Percentiles rank a stretch among this genome's conserved stretches.
phyloP scores from a whole-genome alignment of 2,329 filamentous ascomycete species.

The Monascus ruber region DNA sequence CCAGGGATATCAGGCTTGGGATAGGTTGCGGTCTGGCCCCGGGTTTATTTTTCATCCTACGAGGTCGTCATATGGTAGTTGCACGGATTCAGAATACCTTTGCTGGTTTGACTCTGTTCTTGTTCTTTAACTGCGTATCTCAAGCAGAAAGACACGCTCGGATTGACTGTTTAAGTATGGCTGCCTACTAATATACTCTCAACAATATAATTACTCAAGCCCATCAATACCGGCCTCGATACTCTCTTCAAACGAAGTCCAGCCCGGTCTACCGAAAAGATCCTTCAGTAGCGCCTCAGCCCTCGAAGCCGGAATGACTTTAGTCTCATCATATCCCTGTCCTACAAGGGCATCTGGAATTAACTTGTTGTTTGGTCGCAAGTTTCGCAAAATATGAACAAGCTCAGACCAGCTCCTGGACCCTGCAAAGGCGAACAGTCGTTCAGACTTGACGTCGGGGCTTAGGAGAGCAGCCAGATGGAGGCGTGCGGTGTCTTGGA shows the following conservation, averaged over 20 bases:
- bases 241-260: slow-evolving; percentile 3
- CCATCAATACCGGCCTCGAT: neutral
- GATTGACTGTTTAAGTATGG: no score
- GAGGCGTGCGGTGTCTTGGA: slow-evolving; percentile 39
- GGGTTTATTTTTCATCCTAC: no score
- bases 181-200: no score
- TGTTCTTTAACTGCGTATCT: no score
- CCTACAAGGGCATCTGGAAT: slow-evolving; percentile 12
- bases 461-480: slow-evolving; percentile 43
- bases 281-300: slow-evolving; percentile 15
- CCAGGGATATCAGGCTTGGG: no score
- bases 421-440: slow-evolving; percentile 44
- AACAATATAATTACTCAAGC: no score
- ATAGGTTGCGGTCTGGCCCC: no score
- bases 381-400: slow-evolving; percentile 24
- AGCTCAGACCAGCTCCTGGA: slow-evolving; percentile 36
- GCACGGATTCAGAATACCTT: no score
- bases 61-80: no score
- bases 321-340: slow-evolving; percentile 11
- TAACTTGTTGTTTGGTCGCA: slow-evolving; percentile 29
- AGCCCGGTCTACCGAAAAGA: slow-evolving; percentile 5
- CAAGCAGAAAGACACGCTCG: no score
- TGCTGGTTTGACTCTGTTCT: no score
- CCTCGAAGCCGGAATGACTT: slow-evolving; percentile 9
- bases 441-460: slow-evolving; percentile 34